These are phyloP conservation scores for Talaromyces liani DNA, from an alignment of 495 filamentous ascomycete genomes.

Conservation along the genomic window DNA sequence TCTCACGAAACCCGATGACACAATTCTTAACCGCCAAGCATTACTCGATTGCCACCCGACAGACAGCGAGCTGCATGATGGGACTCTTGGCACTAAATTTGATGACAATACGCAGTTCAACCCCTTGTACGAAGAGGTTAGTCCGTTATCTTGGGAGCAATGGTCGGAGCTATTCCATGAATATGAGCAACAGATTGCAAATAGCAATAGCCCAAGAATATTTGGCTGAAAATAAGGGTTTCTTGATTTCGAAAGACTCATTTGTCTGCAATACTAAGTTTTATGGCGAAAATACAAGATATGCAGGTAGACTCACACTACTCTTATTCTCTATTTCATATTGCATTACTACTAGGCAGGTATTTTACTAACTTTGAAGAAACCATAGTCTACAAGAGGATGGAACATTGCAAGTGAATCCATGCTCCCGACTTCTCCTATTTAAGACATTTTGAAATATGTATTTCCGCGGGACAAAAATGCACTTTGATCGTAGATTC, in stretches of 20 bases:
- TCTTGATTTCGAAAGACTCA: neutral
- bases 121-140: neutral
- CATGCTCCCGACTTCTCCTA: no score
- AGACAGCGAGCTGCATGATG: neutral
- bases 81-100: neutral
- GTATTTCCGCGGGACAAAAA: no score
- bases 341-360: no score
- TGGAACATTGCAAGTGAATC: no score
- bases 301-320: no score
- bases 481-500: no score
- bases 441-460: no score
- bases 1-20: neutral
- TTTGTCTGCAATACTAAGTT: neutral
- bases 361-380: no score
- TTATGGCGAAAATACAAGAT: neutral
- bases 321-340: no score
- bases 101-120: neutral
- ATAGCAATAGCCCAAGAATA: neutral
- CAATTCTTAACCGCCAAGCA: neutral
- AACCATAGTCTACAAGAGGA: no score
- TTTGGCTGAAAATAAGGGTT: neutral
- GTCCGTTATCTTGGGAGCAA: neutral
- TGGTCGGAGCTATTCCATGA: neutral
- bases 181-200: conserved; percentile 2
- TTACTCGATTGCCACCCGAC: neutral